These are phyloP conservation scores for Mucor piriformis DNA, from an alignment of 371 early-diverging fungal genomes.

Conservation along the genomic window DNA sequence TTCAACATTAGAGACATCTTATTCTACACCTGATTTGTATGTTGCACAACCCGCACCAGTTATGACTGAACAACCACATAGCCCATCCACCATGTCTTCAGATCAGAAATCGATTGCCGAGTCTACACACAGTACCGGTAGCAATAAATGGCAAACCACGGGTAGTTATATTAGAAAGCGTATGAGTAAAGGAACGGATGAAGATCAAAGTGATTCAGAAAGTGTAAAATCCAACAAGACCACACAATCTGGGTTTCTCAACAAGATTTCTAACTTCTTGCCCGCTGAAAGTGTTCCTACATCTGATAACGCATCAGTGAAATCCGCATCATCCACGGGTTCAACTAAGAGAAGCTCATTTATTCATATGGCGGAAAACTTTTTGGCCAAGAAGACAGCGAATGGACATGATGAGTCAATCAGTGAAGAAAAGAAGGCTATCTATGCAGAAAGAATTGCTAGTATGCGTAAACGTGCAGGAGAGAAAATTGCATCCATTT, in stretches of 20 bases:
- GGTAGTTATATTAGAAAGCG: constrained; percentile 16
- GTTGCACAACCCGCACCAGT: neutral
- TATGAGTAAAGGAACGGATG: neutral
- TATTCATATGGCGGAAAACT: constrained; percentile 9
- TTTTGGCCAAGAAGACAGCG: constrained; percentile 8
- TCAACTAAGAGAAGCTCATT: constrained; percentile 11
- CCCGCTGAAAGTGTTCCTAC: constrained; percentile 4
- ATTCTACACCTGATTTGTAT: constrained; percentile 15
- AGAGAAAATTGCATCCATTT: neutral
- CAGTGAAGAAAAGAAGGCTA: constrained; percentile 12
- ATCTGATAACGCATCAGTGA: neutral
- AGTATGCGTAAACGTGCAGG: constrained; percentile 20
- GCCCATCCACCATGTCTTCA: neutral
- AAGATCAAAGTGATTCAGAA: constrained; percentile 11
- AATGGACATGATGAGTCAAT: neutral
- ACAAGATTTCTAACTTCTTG: constrained; percentile 16
- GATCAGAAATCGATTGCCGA: constrained; percentile 11
- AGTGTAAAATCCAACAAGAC: neutral
- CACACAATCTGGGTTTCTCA: constrained; percentile 8
- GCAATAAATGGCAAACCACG: constrained; percentile 5
- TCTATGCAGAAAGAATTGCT: constrained; percentile 21
- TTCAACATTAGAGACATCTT: constrained; percentile 4
- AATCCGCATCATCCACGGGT: neutral
- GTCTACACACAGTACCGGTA: neutral
- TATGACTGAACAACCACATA: neutral